Evolutionary conservation across 2,329 filamentous ascomycete species (phyloP).

Genomic region (Cryphonectria radicalis): DNA sequence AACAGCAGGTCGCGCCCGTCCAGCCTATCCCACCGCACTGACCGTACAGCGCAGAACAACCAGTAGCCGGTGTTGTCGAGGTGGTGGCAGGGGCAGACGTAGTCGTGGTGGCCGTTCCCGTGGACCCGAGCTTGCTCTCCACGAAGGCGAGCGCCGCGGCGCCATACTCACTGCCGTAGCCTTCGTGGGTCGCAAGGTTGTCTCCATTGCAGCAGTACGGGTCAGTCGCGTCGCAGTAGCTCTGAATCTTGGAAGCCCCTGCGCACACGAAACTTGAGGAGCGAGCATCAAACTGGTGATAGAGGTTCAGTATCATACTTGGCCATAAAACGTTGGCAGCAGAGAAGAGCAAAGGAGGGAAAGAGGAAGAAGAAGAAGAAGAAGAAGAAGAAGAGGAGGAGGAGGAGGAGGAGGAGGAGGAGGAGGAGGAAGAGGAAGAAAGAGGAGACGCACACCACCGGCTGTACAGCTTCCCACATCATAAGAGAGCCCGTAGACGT

Average conservation of each 20-base stretch:
- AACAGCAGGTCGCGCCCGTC: slow-evolving; percentile 40
- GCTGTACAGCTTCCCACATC: slow-evolving; percentile 63
- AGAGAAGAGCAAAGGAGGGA: not conserved
- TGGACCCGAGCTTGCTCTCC: slow-evolving; percentile 40
- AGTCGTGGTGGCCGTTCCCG: slow-evolving; percentile 7
- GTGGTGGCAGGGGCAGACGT: slow-evolving; percentile 12
- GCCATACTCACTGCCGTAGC: slow-evolving; percentile 67
- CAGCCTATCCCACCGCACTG: slow-evolving; percentile 42
- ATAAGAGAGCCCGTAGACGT: slow-evolving; percentile 58
- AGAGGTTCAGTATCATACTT: not conserved
- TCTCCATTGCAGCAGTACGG: slow-evolving; percentile 71
- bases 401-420: too few species aligned
- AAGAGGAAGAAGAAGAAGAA: too few species aligned
- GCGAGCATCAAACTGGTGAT: slow-evolving; percentile 61
- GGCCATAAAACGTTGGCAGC: not conserved
- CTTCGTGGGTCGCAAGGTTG: slow-evolving; percentile 62
- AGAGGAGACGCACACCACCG: slow-evolving; percentile 53
- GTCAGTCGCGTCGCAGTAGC: slow-evolving; percentile 67
- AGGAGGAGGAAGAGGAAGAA: not conserved
- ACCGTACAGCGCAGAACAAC: slow-evolving; percentile 38
- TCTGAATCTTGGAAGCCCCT: slow-evolving; percentile 57
- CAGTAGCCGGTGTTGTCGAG: slow-evolving; percentile 14
- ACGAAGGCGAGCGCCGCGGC: slow-evolving; percentile 63
- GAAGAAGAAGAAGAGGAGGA: too few species aligned
- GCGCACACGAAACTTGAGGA: slow-evolving; percentile 60